Percentiles rank a stretch among this genome's conserved stretches.
These are phyloP conservation scores for Penicillium polonicum DNA, from an alignment of 2,329 filamentous ascomycete species.

Conservation along the genomic window DNA sequence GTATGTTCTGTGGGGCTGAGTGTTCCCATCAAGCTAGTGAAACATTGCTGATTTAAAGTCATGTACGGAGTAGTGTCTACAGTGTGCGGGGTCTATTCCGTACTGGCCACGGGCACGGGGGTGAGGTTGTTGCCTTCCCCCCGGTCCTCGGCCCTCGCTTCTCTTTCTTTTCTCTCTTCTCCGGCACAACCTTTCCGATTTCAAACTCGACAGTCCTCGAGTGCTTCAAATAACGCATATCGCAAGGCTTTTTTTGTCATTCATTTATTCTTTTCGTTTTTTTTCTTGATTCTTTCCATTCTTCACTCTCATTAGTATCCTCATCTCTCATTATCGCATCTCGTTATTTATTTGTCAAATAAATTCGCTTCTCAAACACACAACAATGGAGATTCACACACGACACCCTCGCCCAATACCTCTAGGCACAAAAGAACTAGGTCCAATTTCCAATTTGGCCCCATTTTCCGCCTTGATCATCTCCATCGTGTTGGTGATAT, in stretches of 20 bases:
- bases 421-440: not conserved
- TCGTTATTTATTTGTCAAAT: not conserved
- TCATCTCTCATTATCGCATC: not conserved
- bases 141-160: too few relatives aligned
- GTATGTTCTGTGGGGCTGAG: not conserved
- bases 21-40: not conserved
- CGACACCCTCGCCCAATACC: not conserved
- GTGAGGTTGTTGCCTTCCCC: too few relatives aligned
- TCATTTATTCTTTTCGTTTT: too few relatives aligned
- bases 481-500: slow-evolving; percentile 26
- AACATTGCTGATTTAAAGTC: not conserved
- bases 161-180: too few relatives aligned
- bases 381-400: not conserved
- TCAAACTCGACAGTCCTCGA: not conserved
- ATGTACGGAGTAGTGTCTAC: too few relatives aligned
- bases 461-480: slow-evolving; percentile 30
- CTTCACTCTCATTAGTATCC: too few relatives aligned
- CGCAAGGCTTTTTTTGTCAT: not conserved
- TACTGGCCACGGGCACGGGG: too few relatives aligned
- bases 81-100: too few relatives aligned
- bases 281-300: too few relatives aligned
- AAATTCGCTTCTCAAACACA: not conserved
- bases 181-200: not conserved
- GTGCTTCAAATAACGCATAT: not conserved
- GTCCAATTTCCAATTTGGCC: slow-evolving; percentile 26